Base-by-base conservation (phyloP, 768 basidiomycete species). In the Daedaleopsis nitida region DNA sequence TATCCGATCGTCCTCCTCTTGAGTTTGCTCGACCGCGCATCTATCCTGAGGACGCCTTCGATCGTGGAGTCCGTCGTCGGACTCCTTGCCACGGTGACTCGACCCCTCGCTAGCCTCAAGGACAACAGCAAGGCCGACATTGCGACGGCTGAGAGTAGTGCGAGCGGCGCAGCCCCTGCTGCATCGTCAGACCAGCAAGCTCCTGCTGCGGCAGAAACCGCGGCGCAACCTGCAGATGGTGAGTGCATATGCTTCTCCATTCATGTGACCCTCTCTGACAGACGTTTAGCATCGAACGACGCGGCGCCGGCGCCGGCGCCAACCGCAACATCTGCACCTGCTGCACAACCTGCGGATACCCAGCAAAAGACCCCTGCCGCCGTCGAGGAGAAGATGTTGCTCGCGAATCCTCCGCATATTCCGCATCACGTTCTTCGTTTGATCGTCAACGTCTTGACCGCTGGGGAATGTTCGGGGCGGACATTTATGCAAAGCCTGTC, bases 371-470 rank as follows among this genome's bases (percentile, higher is more conserved):
- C 63, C 38, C 69, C 72, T 5, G 57, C 64, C 16, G 70, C 68
- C 32, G 49, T 67, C 5, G 75, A 78, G 54, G 78, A 79, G 59
- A 80, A 79, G 58, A 71, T 78, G n/a, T 72, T 91, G 14, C 76
- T 93, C 14, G 80, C 87, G 12, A 84, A 82, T 55, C 87, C 92
- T 17, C 97, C 97, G 13, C 87, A 89, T 65, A 88, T 98, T 60
- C 94, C 96, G 8, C 85, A 91, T 54, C 73, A 85, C 4, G 87
- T 91, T n/a, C 81, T 98, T 24, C 88, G 92, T 39, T 84, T 95
- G 39, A 94, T 98, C 62, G 94, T 97, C 72, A 98, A 98, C 74
- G 94, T 98, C 67, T 80, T 99, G 64, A 98, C 97, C n/a, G 83
- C 90, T 19, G 97, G 97, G 47, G 97, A 99, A 78, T 98, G 96